Evolutionary conservation across 257 asterid genomes (phyloP).

Genomic region (Echium plantagineum): DNA sequence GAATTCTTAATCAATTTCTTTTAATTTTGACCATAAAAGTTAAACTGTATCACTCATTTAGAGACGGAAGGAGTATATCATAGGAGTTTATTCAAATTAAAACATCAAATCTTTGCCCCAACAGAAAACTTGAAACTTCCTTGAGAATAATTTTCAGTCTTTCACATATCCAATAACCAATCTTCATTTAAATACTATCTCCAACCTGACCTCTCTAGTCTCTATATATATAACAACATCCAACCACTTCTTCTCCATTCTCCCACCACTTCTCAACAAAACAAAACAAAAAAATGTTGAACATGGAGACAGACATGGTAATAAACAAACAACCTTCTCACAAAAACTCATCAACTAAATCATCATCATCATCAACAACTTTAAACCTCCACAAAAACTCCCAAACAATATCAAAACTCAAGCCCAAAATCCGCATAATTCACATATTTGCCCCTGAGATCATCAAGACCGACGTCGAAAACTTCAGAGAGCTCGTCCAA

Average conservation of each 20-base stretch:
- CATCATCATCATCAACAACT: no score
- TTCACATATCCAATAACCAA: neutral
- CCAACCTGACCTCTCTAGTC: no score
- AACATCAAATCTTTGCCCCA: no score
- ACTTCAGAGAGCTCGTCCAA: conserved; percentile 77
- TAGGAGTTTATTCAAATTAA: no score
- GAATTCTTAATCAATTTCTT: no score
- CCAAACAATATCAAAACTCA: conserved; percentile 43
- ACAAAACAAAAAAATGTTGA: neutral
- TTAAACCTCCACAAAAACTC: conserved; percentile 43
- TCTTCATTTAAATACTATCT: conserved; percentile 4
- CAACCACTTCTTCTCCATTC: conserved; percentile 10
- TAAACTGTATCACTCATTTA: no score
- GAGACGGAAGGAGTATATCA: no score
- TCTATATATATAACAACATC: conserved; percentile 12
- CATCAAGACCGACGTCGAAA: conserved; percentile 61
- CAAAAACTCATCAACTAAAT: conserved; percentile 23
- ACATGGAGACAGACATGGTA: conserved; percentile 27
- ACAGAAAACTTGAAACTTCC: no score
- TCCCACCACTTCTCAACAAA: neutral
- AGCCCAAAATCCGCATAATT: conserved; percentile 73
- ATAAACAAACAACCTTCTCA: conserved; percentile 26
- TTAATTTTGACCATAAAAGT: no score
- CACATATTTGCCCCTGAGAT: conserved; percentile 92
- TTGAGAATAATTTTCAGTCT: no score